Evolutionary conservation across 2,329 filamentous ascomycete species (phyloP), one percentile per base, ranked within the genome.

Genomic region (Aspergillus piperis): DNA sequence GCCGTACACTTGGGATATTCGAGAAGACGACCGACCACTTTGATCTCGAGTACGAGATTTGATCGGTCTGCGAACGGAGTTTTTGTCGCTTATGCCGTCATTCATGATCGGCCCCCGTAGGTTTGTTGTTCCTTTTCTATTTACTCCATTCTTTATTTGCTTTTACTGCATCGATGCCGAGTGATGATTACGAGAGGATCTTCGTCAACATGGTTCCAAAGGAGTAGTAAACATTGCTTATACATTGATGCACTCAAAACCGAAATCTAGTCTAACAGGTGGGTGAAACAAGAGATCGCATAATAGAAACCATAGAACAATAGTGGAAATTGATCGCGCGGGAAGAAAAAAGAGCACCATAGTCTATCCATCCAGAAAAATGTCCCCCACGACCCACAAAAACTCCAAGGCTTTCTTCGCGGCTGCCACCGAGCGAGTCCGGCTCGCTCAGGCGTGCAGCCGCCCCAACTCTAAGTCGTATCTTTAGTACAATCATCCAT

Each of bases 341-440:
- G 25, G 25, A 27, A 8, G 25, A 19, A 50, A 13, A 50, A 32
- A 50, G 8, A 50, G 15, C 25, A 44, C 10, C 13, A n/a, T 19
- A 23, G 19, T 44, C 41, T 44, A 44, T 23, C n/a, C 19, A 21
- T 44, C 25, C 30, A 54, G 27, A 39, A 30, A 44, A 42, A 25
- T 21, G 25, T 52, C 42, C 57, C 57, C 57, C 49, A 54, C 58
- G 53, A 39, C 38, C 58, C 54, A 62, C 53, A 32, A 49, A 49
- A 56, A 56, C 53, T 54, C 42, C 54, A 62, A 62, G 60, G 60
- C 60, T 39, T 52, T 57, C 58, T 47, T 42, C 58, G 50, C 53
- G 58, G 54, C 60, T 59, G 60, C 53, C 57, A 49, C 54, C 51
- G 52, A 44, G 49, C 38, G 52, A 60, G 60, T 36, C 60, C 58